A percentile compares a stretch with the other conserved stretches of the same genome.
phyloP scores from a whole-genome alignment of 2,329 filamentous ascomycete species.

The Emmonsiellopsis sp. region DNA sequence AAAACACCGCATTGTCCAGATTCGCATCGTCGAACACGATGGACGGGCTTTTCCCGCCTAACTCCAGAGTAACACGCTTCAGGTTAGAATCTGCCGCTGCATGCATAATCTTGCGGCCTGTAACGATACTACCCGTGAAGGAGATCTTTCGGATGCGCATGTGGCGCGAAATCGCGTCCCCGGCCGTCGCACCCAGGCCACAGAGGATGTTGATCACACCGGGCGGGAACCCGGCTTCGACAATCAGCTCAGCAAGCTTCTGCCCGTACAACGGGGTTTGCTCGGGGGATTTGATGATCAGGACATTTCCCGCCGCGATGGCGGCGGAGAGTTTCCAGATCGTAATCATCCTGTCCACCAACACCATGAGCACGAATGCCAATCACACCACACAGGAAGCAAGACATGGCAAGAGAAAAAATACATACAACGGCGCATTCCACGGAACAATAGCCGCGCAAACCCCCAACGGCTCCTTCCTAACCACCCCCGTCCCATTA shows the following conservation, averaged over 20 bases:
- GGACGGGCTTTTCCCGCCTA: conserved; percentile 55
- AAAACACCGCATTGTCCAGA: conserved; percentile 57
- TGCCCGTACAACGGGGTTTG: conserved; percentile 61
- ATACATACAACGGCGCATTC: conserved; percentile 20
- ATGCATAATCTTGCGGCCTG: conserved; percentile 53
- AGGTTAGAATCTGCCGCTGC: conserved; percentile 52
- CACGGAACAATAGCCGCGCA: conserved; percentile 23
- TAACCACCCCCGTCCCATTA: conserved; percentile 16
- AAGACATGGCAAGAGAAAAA: background rate
- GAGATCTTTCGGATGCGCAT: conserved; percentile 58
- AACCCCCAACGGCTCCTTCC: conserved; percentile 20
- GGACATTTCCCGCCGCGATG: conserved; percentile 51
- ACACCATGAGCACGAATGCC: too few species aligned
- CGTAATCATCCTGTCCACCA: conserved; percentile 17
- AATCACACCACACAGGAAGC: too few species aligned
- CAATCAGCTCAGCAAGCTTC: conserved; percentile 43
- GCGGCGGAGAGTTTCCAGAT: conserved; percentile 76
- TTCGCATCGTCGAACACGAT: conserved; percentile 56
- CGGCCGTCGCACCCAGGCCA: conserved; percentile 68
- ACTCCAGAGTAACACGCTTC: conserved; percentile 59
- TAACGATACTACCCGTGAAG: conserved; percentile 53
- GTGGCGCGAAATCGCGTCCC: conserved; percentile 55
- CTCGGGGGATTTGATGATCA: conserved; percentile 58
- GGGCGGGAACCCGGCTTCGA: conserved; percentile 53
- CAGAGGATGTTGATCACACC: conserved; percentile 57